These are phyloP conservation scores for Colletotrichum siamense DNA, from an alignment of 2,329 filamentous ascomycete species.

Conservation along the genomic window DNA sequence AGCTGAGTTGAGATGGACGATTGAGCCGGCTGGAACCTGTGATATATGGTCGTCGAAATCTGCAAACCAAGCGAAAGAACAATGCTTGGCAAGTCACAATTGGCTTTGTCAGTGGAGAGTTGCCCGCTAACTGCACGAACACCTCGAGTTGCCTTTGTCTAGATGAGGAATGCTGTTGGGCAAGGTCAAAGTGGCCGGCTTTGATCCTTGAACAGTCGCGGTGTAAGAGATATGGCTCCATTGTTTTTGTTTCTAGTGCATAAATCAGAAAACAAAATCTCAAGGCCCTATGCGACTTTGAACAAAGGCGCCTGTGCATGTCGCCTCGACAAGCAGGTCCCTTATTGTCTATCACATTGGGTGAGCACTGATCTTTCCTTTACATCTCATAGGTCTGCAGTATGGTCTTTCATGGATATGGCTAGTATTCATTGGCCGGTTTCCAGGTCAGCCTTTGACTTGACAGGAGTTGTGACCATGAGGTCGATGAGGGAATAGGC, in stretches of 20 bases:
- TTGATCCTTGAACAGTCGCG: neutral
- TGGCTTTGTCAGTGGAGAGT: neutral
- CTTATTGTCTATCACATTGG: neutral
- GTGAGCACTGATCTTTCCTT: neutral
- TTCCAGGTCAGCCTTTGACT: neutral
- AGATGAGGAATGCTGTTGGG: neutral
- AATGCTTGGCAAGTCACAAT: neutral
- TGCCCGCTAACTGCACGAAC: neutral
- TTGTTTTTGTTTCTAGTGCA: neutral
- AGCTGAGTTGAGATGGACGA: neutral
- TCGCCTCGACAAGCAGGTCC: neutral
- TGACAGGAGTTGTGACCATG: slow-evolving; percentile 53
- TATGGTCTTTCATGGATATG: neutral
- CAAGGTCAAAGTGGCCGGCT: neutral
- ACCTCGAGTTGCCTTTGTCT: neutral
- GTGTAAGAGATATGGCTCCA: neutral
- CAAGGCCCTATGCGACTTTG: neutral
- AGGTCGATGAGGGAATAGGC: slow-evolving; percentile 75
- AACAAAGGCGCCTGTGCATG: neutral
- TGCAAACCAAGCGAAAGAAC: neutral
- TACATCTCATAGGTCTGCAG: neutral
- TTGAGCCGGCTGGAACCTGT: neutral
- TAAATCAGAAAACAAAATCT: neutral
- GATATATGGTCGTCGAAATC: neutral
- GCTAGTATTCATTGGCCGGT: neutral